Evolutionary conservation across 257 asterid species (phyloP), one percentile per base, ranked within the genome.

Genomic region (Euphrasia confusa): DNA sequence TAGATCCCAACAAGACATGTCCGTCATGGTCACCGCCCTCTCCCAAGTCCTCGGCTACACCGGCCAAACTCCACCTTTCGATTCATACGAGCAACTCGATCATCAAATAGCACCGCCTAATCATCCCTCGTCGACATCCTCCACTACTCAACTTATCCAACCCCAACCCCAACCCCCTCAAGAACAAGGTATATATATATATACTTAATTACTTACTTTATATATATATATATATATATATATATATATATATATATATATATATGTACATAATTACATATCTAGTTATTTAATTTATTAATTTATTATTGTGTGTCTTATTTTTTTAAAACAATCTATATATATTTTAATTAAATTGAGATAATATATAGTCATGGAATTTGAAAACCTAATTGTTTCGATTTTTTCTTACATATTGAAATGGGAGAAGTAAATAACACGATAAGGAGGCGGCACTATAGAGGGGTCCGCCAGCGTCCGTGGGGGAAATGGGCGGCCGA

Each of bases 401-500:
- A 9, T 21, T 21, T 21, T 21, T 21, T 21, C 24, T 42, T 12
- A 9, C 48, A 42, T 37, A 8, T 21, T 21, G 42, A 37, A 49
- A 17, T 3, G 0, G 15, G 1, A 9, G 58, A 32, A 8, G 58
- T n/a, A 3, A 53, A 13, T 8, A 49, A 49, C 26, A 17, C 55
- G 9, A 11, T 13, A 2, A 17, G 32, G 61, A 85, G 77, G 66
- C 74, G 61, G 6, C 92, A 85, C 68, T 85, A 88, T 35, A 74
- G 96, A 75, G 96, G 96, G 48, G 96, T 88, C 44, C 60, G 96
- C 28, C 96, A 85, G 56, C 70, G 96, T 60, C 96, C 96, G 17
- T 88, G 96, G 96, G 96, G 95, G 3, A 88, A 88, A 74, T 88
- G 96, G 96, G 95, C 96, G 0, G 96, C 96, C 0, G 96, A 88